Percentiles rank a stretch among this genome's conserved stretches.
phyloP scores from a whole-genome alignment of 169 alveolate species.

The Babesia bovis region DNA sequence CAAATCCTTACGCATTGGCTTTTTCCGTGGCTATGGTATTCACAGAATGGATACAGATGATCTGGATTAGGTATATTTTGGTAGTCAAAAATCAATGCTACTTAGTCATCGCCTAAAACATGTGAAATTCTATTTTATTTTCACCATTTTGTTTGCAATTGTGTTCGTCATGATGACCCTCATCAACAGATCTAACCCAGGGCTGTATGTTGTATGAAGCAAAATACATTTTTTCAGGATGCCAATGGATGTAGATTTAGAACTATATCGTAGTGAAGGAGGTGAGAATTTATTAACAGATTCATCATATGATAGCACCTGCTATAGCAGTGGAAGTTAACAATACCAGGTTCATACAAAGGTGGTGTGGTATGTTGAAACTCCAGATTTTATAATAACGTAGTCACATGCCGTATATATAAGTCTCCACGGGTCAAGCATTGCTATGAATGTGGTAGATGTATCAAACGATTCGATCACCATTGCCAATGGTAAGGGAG shows the following conservation, averaged over 20 bases:
- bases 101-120: not conserved
- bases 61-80: constrained; percentile 1
- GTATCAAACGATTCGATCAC: constrained; percentile 92
- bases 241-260: not conserved
- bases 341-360: constrained; percentile 39
- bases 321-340: constrained; percentile 4
- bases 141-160: not conserved
- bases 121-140: not conserved
- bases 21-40: not conserved
- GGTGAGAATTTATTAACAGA: not conserved
- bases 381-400: not conserved
- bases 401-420: constrained; percentile 54
- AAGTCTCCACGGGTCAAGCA: constrained; percentile 92
- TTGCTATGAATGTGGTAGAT: constrained; percentile 89
- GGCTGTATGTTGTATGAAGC: not conserved
- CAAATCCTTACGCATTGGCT: not conserved
- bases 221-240: not conserved
- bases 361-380: constrained; percentile 56
- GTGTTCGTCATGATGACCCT: not conserved
- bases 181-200: constrained; percentile 25
- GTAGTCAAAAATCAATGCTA: too few relatives aligned
- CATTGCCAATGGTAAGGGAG: constrained; percentile 90
- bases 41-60: constrained; percentile 1
- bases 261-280: constrained; percentile 1
- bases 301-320: constrained; percentile 3